Percentiles rank a stretch among this genome's conserved stretches.
Conservation (phyloP, 306 rosid genomes). For the Lathyrus sativus region DNA sequence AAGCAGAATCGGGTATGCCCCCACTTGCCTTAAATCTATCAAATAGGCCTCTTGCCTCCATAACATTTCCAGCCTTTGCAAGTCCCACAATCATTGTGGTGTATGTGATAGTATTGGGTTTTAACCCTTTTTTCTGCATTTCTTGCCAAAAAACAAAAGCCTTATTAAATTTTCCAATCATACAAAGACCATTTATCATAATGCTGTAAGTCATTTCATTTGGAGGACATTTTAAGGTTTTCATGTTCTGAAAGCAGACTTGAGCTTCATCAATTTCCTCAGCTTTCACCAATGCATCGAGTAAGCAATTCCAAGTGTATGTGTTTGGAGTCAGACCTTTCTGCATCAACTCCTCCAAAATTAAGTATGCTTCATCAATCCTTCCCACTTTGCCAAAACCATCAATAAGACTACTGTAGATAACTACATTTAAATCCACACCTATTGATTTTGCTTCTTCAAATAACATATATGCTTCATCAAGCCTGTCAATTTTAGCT, state of each 20-base stretch:
- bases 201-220: constrained; percentile 79
- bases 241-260: constrained; percentile 85
- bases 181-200: constrained; percentile 92
- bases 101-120: constrained; percentile 77
- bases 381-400: constrained; percentile 98
- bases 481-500: constrained; percentile 90
- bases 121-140: constrained; percentile 85
- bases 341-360: constrained; percentile 93
- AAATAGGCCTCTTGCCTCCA: constrained; percentile 71
- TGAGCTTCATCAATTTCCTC: constrained; percentile 91
- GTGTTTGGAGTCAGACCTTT: constrained; percentile 75
- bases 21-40: constrained; percentile 75
- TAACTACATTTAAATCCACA: constrained; percentile 67
- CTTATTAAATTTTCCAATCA: constrained; percentile 85
- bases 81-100: constrained; percentile 92
- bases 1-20: constrained; percentile 76
- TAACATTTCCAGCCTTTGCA: constrained; percentile 82
- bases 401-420: constrained; percentile 85
- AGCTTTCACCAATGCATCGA: constrained; percentile 87
- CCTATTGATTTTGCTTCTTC: constrained; percentile 91
- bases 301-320: constrained; percentile 90
- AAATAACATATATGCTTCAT: constrained; percentile 93
- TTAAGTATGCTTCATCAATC: constrained; percentile 88
- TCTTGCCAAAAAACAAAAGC: constrained; percentile 98
- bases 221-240: constrained; percentile 72